Conservation (phyloP, 306 rosid species). For the Albizia julibrissin region DNA sequence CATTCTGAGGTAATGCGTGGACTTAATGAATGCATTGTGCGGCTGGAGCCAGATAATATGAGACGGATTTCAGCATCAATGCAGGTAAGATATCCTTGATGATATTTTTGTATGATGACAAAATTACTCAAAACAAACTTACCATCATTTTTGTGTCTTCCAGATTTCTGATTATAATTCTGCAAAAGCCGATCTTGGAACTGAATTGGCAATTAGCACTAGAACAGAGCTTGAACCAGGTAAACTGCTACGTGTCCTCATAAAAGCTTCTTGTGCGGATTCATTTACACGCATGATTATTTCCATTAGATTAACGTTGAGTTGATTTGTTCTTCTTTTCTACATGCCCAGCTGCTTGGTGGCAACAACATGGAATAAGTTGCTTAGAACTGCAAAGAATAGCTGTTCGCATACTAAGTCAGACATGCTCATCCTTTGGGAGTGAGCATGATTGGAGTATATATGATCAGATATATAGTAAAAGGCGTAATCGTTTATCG, state of each 20-base stretch:
- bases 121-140: slow-evolving; percentile 16
- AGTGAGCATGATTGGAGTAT: slow-evolving; percentile 86
- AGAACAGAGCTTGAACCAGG: slow-evolving; percentile 97
- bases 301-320: neutral
- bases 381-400: slow-evolving; percentile 89
- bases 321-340: slow-evolving; percentile 28
- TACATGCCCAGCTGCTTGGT: slow-evolving; percentile 80
- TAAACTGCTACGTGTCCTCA: slow-evolving; percentile 29
- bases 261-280: slow-evolving; percentile 11
- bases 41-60: slow-evolving; percentile 77
- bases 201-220: slow-evolving; percentile 93
- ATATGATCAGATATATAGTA: slow-evolving; percentile 63
- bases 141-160: slow-evolving; percentile 30
- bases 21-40: slow-evolving; percentile 80
- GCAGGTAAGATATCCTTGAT: slow-evolving; percentile 59
- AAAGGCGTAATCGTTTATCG: slow-evolving; percentile 60
- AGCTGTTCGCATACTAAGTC: slow-evolving; percentile 90
- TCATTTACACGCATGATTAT: slow-evolving; percentile 13
- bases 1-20: slow-evolving; percentile 87
- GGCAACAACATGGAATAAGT: slow-evolving; percentile 99
- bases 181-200: slow-evolving; percentile 94
- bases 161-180: slow-evolving; percentile 83
- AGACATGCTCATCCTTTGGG: slow-evolving; percentile 79
- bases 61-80: slow-evolving; percentile 84
- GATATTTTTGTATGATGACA: slow-evolving; percentile 9